phyloP scores from a whole-genome alignment of 176 grass and related monocot species.

The Calamus simplicifolius region DNA sequence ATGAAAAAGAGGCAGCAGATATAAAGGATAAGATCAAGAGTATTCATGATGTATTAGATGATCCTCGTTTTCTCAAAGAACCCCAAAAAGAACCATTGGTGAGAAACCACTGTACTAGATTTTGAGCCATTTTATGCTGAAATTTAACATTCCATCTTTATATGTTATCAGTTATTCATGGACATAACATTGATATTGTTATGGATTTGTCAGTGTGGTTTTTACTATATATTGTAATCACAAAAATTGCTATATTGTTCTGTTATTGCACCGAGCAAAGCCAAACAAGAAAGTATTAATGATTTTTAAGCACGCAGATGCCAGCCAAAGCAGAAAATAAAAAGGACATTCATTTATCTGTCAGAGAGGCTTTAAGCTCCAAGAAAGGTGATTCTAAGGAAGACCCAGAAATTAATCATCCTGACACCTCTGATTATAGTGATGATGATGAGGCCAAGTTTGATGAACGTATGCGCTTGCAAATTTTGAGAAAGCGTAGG shows the following conservation, averaged over 20 bases:
- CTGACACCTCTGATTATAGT: conserved; percentile 19
- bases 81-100: conserved; percentile 36
- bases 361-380: conserved; percentile 65
- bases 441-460: conserved; percentile 70
- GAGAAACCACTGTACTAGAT: conserved; percentile 10
- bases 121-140: background rate
- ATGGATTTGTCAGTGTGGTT: no score
- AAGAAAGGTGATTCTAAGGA: conserved; percentile 48
- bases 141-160: no score
- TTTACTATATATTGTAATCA: no score
- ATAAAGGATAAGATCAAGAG: conserved; percentile 90
- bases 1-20: conserved; percentile 57
- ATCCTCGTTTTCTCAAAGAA: conserved; percentile 79
- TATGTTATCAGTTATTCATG: no score
- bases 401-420: conserved; percentile 31
- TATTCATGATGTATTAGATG: conserved; percentile 90
- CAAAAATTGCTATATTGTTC: background rate
- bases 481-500: conserved; percentile 73
- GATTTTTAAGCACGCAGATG: conserved; percentile 40
- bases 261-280: conserved; percentile 10
- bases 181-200: no score
- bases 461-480: conserved; percentile 79
- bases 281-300: background rate
- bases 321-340: conserved; percentile 65
- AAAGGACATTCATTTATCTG: conserved; percentile 55